Conservation (phyloP, 2,329 filamentous ascomycete species). For the Pyrenophora graminea region DNA sequence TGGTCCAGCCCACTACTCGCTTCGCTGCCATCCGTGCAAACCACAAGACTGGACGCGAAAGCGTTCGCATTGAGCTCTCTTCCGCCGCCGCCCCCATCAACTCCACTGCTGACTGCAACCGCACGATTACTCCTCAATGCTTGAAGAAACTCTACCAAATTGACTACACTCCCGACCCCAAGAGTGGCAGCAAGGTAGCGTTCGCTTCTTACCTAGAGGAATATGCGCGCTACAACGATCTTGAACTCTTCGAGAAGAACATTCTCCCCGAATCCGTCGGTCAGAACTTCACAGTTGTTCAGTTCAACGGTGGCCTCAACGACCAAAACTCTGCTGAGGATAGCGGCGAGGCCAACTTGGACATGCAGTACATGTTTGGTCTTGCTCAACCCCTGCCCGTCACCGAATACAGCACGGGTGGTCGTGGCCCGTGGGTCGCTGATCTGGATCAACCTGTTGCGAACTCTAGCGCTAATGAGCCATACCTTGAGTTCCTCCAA, state of each 20-base stretch:
- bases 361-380: slow-evolving; percentile 63
- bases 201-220: slow-evolving; percentile 60
- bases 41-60: slow-evolving; percentile 25
- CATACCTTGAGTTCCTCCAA: slow-evolving; percentile 66
- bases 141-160: slow-evolving; percentile 57
- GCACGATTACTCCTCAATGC: slow-evolving; percentile 53
- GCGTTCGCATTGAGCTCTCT: slow-evolving; percentile 20
- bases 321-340: slow-evolving; percentile 27
- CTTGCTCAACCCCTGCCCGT: slow-evolving; percentile 59
- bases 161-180: slow-evolving; percentile 52
- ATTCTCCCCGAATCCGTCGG: slow-evolving; percentile 43
- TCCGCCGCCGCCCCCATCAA: slow-evolving; percentile 20
- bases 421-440: slow-evolving; percentile 57
- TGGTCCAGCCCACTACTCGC: slow-evolving; percentile 58
- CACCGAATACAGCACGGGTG: slow-evolving; percentile 63
- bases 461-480: slow-evolving; percentile 63
- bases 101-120: slow-evolving; percentile 25
- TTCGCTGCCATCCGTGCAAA: slow-evolving; percentile 47
- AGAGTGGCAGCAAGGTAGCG: slow-evolving; percentile 54
- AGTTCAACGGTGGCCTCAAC: slow-evolving; percentile 32
- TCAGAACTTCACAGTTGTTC: slow-evolving; percentile 52
- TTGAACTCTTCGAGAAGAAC: slow-evolving; percentile 48
- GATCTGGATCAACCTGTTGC: slow-evolving; percentile 50
- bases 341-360: slow-evolving; percentile 63
- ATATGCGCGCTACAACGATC: slow-evolving; percentile 54